A percentile compares a stretch with the other conserved stretches of the same genome.
Evolutionary conservation across 768 basidiomycete species (phyloP).

Genomic region (Mycena albidolilacea): DNA sequence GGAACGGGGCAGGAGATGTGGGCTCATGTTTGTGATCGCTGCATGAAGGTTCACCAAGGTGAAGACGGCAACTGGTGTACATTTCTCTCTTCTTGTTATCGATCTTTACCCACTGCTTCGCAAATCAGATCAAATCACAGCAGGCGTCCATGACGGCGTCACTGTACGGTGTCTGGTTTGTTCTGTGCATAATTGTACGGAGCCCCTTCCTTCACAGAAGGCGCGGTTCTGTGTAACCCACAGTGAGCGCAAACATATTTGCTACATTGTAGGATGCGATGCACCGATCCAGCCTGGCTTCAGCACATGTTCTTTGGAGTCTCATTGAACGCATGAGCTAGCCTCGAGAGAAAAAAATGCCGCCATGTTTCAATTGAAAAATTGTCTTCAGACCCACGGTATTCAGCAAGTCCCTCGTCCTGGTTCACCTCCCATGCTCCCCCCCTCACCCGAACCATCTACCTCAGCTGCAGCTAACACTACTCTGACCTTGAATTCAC

Average conservation of each 20-base stretch:
- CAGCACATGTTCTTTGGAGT: not conserved
- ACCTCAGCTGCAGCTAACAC: not conserved
- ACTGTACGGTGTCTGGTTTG: not conserved
- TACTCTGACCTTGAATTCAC: not conserved
- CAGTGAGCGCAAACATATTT: not conserved
- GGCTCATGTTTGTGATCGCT: conserved; percentile 27
- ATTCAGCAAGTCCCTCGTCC: not conserved
- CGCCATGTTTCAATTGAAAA: conserved; percentile 22
- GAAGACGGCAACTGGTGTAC: conserved; percentile 19
- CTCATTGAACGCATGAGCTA: conserved; percentile 1
- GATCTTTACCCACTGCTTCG: not conserved
- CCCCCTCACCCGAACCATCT: no score
- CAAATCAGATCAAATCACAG: conserved; percentile 23
- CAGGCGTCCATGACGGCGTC: conserved; percentile 25
- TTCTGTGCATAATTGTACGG: conserved; percentile 18
- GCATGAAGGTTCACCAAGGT: conserved; percentile 29
- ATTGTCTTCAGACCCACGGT: conserved; percentile 5
- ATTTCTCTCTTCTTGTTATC: not conserved
- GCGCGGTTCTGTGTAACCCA: not conserved
- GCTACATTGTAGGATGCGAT: not conserved
- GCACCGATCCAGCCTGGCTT: not conserved
- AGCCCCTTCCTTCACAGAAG: conserved; percentile 22
- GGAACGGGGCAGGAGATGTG: conserved; percentile 32
- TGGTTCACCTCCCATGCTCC: not conserved
- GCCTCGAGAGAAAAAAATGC: not conserved